phyloP scores from a whole-genome alignment of 805 yeast species.

The Wickerhamomyces queroliae region DNA sequence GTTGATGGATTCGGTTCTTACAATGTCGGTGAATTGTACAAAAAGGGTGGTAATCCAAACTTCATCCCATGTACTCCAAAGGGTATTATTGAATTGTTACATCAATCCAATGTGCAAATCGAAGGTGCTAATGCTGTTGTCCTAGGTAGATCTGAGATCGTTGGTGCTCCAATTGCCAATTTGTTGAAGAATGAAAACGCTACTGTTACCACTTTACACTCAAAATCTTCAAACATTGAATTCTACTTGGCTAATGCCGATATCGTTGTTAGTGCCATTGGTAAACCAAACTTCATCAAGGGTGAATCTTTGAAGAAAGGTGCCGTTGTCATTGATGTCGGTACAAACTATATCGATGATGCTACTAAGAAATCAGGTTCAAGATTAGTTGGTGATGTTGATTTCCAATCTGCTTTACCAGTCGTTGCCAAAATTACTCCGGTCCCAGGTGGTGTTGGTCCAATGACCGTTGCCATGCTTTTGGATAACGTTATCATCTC shows the following conservation, averaged over 20 bases:
- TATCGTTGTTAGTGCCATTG: constrained; percentile 88
- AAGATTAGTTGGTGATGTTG: constrained; percentile 93
- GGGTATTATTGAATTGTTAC: constrained; percentile 80
- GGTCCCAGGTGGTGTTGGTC: constrained; percentile 99
- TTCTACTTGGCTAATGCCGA: constrained; percentile 64
- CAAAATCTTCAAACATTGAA: constrained; percentile 60
- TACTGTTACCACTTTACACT: constrained; percentile 85
- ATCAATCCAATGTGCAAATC: constrained; percentile 58
- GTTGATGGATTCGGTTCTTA: constrained; percentile 92
- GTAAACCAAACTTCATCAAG: constrained; percentile 76
- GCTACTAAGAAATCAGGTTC: constrained; percentile 67
- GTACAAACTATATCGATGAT: constrained; percentile 86
- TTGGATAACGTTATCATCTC: constrained; percentile 77
- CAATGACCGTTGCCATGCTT: constrained; percentile 98
- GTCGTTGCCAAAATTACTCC: constrained; percentile 79
- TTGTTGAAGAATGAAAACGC: constrained; percentile 68
- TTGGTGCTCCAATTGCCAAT: constrained; percentile 89
- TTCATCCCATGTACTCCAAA: constrained; percentile 95
- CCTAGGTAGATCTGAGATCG: constrained; percentile 92
- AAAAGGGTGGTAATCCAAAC: constrained; percentile 75
- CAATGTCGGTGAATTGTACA: constrained; percentile 87
- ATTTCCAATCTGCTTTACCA: constrained; percentile 58
- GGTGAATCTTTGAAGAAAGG: constrained; percentile 87
- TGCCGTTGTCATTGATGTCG: constrained; percentile 88
- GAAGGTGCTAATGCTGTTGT: constrained; percentile 87